phyloP scores from a whole-genome alignment of 257 asterid species.

The Nicotiana attenuata region DNA sequence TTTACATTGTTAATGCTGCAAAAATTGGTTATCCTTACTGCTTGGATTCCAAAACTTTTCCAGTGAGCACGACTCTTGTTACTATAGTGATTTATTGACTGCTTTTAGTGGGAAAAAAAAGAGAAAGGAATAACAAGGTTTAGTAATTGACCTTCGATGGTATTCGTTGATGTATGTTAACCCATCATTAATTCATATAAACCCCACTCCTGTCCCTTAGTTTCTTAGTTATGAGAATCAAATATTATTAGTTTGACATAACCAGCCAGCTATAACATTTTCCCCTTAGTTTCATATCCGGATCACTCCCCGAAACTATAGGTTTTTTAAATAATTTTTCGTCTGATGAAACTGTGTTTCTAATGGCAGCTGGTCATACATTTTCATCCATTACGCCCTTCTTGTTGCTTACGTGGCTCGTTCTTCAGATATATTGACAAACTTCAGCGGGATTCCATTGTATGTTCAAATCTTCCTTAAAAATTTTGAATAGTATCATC shows the following conservation, averaged over 20 bases:
- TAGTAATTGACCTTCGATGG: not conserved
- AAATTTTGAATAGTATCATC: not conserved
- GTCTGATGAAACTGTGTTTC: slow-evolving; percentile 23
- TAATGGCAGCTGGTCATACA: slow-evolving; percentile 88
- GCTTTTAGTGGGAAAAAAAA: not conserved
- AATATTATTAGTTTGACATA: not conserved
- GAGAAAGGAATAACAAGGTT: too few species aligned
- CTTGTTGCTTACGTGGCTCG: slow-evolving; percentile 96
- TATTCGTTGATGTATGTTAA: not conserved
- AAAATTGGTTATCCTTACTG: not conserved
- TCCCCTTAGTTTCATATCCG: not conserved
- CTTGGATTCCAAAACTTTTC: not conserved
- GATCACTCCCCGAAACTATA: not conserved
- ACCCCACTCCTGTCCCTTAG: not conserved
- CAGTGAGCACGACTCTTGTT: not conserved
- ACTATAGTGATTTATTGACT: not conserved
- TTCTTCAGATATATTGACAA: slow-evolving; percentile 81
- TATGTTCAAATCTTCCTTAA: slow-evolving; percentile 25
- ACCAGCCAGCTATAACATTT: not conserved
- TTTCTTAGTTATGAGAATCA: not conserved
- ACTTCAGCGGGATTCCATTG: slow-evolving; percentile 74
- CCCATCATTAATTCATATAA: not conserved
- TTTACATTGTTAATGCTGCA: not conserved
- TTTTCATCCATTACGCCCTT: slow-evolving; percentile 90
- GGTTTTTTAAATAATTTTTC: slow-evolving; percentile 4